phyloP scores from a whole-genome alignment of 176 grass and related monocot genomes.

The Saccharum spontaneum region DNA sequence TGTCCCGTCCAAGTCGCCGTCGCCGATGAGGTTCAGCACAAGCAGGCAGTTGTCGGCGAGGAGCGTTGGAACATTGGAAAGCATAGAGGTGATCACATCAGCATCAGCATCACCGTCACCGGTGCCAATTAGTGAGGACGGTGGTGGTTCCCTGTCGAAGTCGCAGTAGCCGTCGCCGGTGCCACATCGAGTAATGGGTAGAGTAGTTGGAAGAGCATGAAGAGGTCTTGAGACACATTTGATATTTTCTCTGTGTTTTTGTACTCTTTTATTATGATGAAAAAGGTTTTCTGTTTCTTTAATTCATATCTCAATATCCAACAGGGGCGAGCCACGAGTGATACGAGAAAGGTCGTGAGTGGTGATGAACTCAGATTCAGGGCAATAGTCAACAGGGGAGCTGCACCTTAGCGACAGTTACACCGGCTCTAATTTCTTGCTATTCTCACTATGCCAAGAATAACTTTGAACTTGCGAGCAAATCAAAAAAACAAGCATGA shows the following conservation, averaged over 20 bases:
- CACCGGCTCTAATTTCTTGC: no score
- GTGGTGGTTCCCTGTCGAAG: slow-evolving; percentile 33
- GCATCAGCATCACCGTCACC: slow-evolving; percentile 17
- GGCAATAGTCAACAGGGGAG: no score
- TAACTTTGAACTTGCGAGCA: no score
- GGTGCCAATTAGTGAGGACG: neutral
- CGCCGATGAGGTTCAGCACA: neutral
- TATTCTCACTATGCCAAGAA: no score
- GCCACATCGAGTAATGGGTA: neutral
- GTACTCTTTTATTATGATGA: neutral
- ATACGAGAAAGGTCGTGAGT: neutral
- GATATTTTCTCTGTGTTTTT: neutral
- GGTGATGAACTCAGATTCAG: neutral
- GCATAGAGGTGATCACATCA: neutral
- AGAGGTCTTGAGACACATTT: neutral
- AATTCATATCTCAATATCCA: neutral
- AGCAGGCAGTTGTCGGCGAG: slow-evolving; percentile 14
- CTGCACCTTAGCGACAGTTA: no score
- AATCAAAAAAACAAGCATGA: no score
- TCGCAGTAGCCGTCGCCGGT: slow-evolving; percentile 6
- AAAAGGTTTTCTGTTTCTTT: neutral
- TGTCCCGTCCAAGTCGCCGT: slow-evolving; percentile 23
- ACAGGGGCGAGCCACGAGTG: neutral
- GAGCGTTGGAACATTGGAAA: slow-evolving; percentile 3
- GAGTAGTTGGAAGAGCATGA: neutral